Base-by-base conservation (phyloP, 371 early-diverging fungal species). In the Parasitella parasitica region DNA sequence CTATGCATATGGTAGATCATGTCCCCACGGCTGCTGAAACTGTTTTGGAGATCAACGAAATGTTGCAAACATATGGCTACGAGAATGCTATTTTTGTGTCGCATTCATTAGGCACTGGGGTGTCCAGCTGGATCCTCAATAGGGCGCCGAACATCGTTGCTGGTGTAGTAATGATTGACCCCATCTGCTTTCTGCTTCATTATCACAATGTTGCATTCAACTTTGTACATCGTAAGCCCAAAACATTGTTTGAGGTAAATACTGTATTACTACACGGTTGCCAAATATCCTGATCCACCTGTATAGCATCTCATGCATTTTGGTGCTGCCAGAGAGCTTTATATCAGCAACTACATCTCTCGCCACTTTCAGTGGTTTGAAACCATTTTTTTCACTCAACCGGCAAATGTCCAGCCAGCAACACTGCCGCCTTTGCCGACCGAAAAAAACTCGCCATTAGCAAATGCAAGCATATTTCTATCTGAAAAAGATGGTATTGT, bases 31-130 rank as follows among this genome's bases (percentile, higher is more conserved):
- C 85, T 1, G 67, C 80, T 5, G 83, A 85, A 55, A 81, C 80
- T 7, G 84, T 86, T 4, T 28, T 63, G 9, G 88, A 81, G 34
- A 69, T 91, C 7, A 74, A 75, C 36, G 58, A 62, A 0, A 88
- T 89, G 77, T 57, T 91, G 2, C 54, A 70, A 12, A 38, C 35
- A 0, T 84, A 81, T 57, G 77, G 82, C 0, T 80, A 76, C 61
- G 26, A 72, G 0, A 72, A 81, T 30, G 91, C 91, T 7, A 69
- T 80, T 3, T 78, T 87, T 68, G 76, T 89, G 27, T 86, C 83
- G 0, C 91, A 91, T 67, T 88, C 88, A 6, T 61, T 89, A 6
- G 91, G 91, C 15, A 86, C 89, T n/a, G 76, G 66, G 30, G 70
- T 71, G 0, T 56, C 75, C 3, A 77, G 76, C 35, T 81, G 81